These are phyloP conservation scores for Talaromyces wortmannii DNA, from an alignment of 495 filamentous ascomycete species.

Conservation along the genomic window DNA sequence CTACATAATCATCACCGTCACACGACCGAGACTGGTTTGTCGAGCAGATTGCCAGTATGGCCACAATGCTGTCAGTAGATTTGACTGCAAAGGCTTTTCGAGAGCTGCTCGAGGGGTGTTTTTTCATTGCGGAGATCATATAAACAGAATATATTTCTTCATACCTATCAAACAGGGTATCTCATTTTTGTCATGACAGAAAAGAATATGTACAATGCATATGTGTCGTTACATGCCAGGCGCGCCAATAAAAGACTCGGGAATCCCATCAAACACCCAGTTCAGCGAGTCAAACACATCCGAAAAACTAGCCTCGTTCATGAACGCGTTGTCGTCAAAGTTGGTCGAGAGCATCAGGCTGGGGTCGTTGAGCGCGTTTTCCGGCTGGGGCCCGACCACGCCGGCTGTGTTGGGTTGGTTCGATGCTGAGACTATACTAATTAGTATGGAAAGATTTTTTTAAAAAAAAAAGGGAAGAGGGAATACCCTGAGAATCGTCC, in stretches of 20 bases:
- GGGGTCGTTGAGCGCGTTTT: conserved; percentile 25
- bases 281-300: conserved; percentile 42
- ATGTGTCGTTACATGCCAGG: conserved; percentile 22
- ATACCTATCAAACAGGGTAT: too few species aligned
- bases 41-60: too few species aligned
- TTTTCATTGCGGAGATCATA: too few species aligned
- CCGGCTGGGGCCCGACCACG: conserved; percentile 20
- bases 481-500: conserved; percentile 34
- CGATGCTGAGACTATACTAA: conserved; percentile 12
- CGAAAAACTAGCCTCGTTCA: conserved; percentile 38
- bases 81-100: too few species aligned
- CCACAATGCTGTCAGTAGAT: too few species aligned
- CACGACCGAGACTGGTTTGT: too few species aligned
- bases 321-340: conserved; percentile 36
- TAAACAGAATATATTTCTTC: too few species aligned
- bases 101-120: too few species aligned
- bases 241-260: conserved; percentile 35
- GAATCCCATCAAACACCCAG: conserved; percentile 43
- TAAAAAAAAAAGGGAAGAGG: conserved; percentile 19
- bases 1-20: too few species aligned
- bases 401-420: conserved; percentile 23
- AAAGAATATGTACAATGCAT: too few species aligned
- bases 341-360: conserved; percentile 30
- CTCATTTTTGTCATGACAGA: too few species aligned
- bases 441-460: conserved; percentile 6